Evolutionary conservation across 2,329 filamentous ascomycete species (phyloP).

Genomic region (Aspergillus chevalieri): DNA sequence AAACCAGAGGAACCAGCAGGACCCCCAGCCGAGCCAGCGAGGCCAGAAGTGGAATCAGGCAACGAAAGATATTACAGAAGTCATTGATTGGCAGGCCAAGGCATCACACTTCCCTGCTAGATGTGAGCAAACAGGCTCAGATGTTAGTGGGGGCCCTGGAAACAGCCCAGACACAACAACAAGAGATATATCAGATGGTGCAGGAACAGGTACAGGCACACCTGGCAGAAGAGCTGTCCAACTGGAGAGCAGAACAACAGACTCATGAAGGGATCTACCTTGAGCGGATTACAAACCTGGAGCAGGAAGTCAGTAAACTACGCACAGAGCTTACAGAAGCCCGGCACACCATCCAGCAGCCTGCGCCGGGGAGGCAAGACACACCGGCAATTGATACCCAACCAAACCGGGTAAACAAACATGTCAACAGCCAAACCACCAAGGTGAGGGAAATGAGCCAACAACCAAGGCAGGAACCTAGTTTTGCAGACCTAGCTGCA

Average conservation of each 20-base stretch:
- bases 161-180: not conserved
- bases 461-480: not conserved
- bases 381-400: not conserved
- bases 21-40: not conserved
- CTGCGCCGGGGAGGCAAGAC: not conserved
- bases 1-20: not conserved
- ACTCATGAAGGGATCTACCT: too few species aligned
- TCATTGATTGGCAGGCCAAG: too few species aligned
- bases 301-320: not conserved
- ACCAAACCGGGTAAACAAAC: not conserved
- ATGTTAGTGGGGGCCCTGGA: not conserved
- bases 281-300: not conserved
- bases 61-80: not conserved
- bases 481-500: not conserved
- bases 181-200: not conserved
- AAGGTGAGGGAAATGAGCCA: not conserved
- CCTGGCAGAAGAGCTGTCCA: too few species aligned
- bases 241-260: too few species aligned
- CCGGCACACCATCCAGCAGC: not conserved
- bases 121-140: not conserved
- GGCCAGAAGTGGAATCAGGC: not conserved
- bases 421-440: not conserved
- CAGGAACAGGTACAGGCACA: too few species aligned
- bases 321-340: not conserved
- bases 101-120: too few species aligned